A percentile compares a stretch with the other conserved stretches of the same genome.
Evolutionary conservation across 176 grass and related monocot genomes (phyloP).

Genomic region (Eleusine coracana): DNA sequence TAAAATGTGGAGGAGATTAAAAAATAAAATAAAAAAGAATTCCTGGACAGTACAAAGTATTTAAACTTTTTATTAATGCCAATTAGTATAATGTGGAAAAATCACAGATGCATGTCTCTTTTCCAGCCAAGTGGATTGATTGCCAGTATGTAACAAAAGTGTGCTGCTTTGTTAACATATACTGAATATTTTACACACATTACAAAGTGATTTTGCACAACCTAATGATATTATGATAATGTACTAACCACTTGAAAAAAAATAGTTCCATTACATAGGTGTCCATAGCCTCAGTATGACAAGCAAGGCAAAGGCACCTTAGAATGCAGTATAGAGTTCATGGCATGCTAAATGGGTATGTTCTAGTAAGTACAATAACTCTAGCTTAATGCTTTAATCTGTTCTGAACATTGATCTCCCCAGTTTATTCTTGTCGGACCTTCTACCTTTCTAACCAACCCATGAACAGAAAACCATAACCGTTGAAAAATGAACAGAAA

Average conservation of each 20-base stretch:
- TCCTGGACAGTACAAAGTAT: conserved; percentile 8
- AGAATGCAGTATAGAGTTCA: conserved; percentile 4
- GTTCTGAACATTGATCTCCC: not conserved
- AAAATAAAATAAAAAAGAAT: conserved; percentile 19
- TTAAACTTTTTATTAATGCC: not conserved
- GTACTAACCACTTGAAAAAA: not conserved
- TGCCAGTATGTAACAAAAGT: not conserved
- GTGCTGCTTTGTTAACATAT: not conserved
- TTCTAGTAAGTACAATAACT: conserved; percentile 24
- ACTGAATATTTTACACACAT: not conserved
- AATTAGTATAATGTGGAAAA: conserved; percentile 5
- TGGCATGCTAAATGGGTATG: conserved; percentile 1
- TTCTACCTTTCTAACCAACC: not conserved
- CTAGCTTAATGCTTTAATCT: not conserved
- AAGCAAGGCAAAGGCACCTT: conserved; percentile 28
- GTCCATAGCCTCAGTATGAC: conserved; percentile 12
- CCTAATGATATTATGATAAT: not conserved
- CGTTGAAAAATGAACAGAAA: conserved; percentile 7
- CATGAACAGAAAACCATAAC: not conserved
- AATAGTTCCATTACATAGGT: conserved; percentile 17
- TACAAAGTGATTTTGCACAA: conserved; percentile 7
- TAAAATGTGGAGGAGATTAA: conserved; percentile 35
- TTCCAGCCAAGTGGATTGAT: conserved; percentile 3
- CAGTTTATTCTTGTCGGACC: not conserved
- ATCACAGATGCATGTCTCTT: not conserved